A percentile compares a stretch with the other conserved stretches of the same genome.
Conservation (phyloP, 2,329 filamentous ascomycete species). For the Phialemonium atrogriseum region DNA sequence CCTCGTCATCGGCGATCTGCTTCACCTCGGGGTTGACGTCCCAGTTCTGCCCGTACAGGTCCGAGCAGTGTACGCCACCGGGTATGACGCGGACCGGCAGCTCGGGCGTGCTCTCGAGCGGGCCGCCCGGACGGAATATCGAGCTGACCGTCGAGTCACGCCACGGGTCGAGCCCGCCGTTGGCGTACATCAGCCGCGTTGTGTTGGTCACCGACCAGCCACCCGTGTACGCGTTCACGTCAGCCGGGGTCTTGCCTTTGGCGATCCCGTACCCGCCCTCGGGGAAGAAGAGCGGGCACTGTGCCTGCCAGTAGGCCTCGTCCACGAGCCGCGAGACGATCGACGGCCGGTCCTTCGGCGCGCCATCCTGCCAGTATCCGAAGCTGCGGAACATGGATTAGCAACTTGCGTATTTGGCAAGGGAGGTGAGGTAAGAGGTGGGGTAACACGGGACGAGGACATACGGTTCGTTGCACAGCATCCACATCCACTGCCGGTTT, state of each 20-base stretch:
- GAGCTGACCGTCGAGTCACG: constrained; percentile 28
- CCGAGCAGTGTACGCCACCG: constrained; percentile 30
- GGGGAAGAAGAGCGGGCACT: constrained; percentile 40
- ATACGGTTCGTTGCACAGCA: constrained; percentile 42
- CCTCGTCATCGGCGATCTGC: constrained; percentile 39
- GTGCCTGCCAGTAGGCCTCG: constrained; percentile 27
- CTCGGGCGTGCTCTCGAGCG: constrained; percentile 21
- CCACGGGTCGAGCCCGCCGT: constrained; percentile 33
- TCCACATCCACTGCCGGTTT: constrained; percentile 47
- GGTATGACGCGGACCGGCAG: constrained; percentile 24
- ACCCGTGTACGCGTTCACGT: constrained; percentile 29
- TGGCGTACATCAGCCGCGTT: constrained; percentile 29
- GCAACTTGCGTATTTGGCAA: not conserved
- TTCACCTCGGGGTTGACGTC: constrained; percentile 39
- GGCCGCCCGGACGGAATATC: constrained; percentile 27
- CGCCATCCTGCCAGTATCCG: constrained; percentile 34
- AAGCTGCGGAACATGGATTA: constrained; percentile 17
- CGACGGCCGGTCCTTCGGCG: constrained; percentile 31
- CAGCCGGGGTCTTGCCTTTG: constrained; percentile 19
- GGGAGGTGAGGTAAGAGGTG: not conserved
- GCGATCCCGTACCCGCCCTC: constrained; percentile 24
- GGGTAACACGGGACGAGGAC: not conserved
- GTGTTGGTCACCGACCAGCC: constrained; percentile 31
- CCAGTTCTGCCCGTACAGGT: constrained; percentile 36
- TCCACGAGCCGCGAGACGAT: constrained; percentile 30